Evolutionary conservation across 768 basidiomycete genomes (phyloP).

Genomic region (Antrodiella citrinella): DNA sequence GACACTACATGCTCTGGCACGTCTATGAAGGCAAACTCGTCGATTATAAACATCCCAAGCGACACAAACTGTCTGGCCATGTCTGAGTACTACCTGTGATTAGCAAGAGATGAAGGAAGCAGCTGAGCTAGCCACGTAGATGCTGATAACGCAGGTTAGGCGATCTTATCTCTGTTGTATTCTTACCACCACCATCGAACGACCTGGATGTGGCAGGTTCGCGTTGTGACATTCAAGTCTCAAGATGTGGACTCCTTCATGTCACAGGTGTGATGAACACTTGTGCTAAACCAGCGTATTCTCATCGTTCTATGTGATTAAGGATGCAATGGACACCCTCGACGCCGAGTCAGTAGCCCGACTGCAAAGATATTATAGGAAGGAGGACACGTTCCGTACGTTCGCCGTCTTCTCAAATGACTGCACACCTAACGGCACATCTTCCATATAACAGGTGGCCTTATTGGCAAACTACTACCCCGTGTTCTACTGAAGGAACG

Average conservation of each 20-base stretch:
- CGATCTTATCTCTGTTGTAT: too few species aligned
- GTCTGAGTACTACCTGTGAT: too few species aligned
- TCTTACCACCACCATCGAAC: not conserved
- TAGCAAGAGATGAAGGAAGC: too few species aligned
- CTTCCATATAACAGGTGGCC: constrained; percentile 66
- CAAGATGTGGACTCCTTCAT: constrained; percentile 22
- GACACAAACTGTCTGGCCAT: constrained; percentile 40
- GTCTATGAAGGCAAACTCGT: constrained; percentile 62
- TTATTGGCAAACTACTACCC: constrained; percentile 71
- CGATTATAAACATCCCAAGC: constrained; percentile 90
- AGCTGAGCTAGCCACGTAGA: too few species aligned
- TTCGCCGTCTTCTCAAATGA: not conserved
- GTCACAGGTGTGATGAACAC: not conserved
- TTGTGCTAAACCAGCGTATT: constrained; percentile 1
- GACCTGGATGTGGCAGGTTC: constrained; percentile 30
- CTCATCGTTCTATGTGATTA: constrained; percentile 33
- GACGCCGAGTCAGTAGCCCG: constrained; percentile 48
- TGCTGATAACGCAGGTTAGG: too few species aligned
- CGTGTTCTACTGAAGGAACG: constrained; percentile 53
- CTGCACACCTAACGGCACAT: too few species aligned
- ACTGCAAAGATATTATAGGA: constrained; percentile 59
- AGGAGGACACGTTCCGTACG: constrained; percentile 72
- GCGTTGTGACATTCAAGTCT: constrained; percentile 31
- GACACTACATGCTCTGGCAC: constrained; percentile 30
- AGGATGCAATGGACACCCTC: constrained; percentile 46